phyloP scores from a whole-genome alignment of 1,139 yeast genomes.

The Pichia sp. region DNA sequence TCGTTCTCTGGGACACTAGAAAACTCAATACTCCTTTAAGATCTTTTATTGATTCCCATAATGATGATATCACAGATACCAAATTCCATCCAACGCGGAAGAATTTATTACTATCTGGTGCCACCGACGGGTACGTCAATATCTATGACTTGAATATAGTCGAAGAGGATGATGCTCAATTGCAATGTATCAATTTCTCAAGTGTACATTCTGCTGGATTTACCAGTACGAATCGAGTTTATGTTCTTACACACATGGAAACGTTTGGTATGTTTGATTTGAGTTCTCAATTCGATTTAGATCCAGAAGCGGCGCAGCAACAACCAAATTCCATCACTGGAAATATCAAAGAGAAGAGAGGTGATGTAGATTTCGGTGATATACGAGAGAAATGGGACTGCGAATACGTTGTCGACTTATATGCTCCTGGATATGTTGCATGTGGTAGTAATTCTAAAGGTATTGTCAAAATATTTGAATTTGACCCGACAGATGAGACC shows the following conservation, averaged over 20 bases:
- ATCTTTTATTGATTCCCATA: slow-evolving; percentile 78
- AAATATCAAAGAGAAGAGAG: slow-evolving; percentile 28
- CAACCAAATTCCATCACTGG: slow-evolving; percentile 11
- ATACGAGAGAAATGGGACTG: slow-evolving; percentile 68
- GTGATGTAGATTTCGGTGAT: slow-evolving; percentile 70
- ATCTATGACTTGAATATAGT: slow-evolving; percentile 58
- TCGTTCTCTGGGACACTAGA: slow-evolving; percentile 69
- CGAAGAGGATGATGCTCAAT: slow-evolving; percentile 72
- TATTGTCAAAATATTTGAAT: slow-evolving; percentile 46
- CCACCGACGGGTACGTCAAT: slow-evolving; percentile 91
- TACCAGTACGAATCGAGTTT: slow-evolving; percentile 51
- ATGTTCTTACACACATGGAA: slow-evolving; percentile 87
- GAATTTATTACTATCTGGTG: slow-evolving; percentile 69
- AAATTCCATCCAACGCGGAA: slow-evolving; percentile 67
- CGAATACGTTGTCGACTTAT: slow-evolving; percentile 76
- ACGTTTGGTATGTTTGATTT: slow-evolving; percentile 61
- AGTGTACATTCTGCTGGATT: slow-evolving; percentile 87
- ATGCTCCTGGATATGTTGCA: slow-evolving; percentile 56
- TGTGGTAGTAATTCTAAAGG: slow-evolving; percentile 57
- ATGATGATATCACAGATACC: slow-evolving; percentile 83
- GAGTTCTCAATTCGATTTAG: slow-evolving; percentile 33
- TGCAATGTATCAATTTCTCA: slow-evolving; percentile 79
- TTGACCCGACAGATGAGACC: slow-evolving; percentile 40
- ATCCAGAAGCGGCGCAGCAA: slow-evolving; percentile 5
- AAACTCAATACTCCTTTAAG: slow-evolving; percentile 34